Evolutionary conservation across 106 monocot genomes (phyloP).

Genomic region (Dendrobium chrysotoxum): DNA sequence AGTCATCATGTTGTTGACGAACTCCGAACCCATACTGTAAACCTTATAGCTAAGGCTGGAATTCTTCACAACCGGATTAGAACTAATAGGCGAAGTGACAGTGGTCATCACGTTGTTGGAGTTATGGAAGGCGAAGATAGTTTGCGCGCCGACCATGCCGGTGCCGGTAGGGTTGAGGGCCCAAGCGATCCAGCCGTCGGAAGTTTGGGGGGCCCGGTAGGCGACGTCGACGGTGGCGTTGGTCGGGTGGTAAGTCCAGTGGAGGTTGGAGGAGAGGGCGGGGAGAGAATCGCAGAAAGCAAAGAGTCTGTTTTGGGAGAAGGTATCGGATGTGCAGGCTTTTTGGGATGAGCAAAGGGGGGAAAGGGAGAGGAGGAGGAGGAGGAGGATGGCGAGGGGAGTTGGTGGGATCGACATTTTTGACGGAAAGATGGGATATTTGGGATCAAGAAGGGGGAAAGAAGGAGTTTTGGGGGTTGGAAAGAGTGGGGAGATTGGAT

Average conservation of each 20-base stretch:
- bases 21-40: slow-evolving; percentile 20
- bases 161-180: slow-evolving; percentile 45
- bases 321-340: slow-evolving; percentile 16
- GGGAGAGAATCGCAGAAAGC: slow-evolving; percentile 32
- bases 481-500: neutral
- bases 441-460: neutral
- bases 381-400: neutral
- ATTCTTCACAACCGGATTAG: slow-evolving; percentile 11
- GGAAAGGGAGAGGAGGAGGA: neutral
- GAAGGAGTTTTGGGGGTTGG: neutral
- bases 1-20: slow-evolving; percentile 20
- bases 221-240: slow-evolving; percentile 55
- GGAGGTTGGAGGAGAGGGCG: slow-evolving; percentile 37
- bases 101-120: slow-evolving; percentile 15
- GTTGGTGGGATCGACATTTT: neutral
- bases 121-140: slow-evolving; percentile 43
- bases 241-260: slow-evolving; percentile 62
- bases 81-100: slow-evolving; percentile 20
- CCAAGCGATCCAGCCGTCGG: slow-evolving; percentile 72
- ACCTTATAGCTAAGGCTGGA: slow-evolving; percentile 20
- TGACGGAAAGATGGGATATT: neutral
- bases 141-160: slow-evolving; percentile 59
- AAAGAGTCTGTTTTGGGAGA: slow-evolving; percentile 31
- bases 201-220: slow-evolving; percentile 42
- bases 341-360: slow-evolving; percentile 16